Percentiles rank a stretch among this genome's conserved stretches.
phyloP scores from a whole-genome alignment of 768 basidiomycete genomes.

The Tricholoma sp. region DNA sequence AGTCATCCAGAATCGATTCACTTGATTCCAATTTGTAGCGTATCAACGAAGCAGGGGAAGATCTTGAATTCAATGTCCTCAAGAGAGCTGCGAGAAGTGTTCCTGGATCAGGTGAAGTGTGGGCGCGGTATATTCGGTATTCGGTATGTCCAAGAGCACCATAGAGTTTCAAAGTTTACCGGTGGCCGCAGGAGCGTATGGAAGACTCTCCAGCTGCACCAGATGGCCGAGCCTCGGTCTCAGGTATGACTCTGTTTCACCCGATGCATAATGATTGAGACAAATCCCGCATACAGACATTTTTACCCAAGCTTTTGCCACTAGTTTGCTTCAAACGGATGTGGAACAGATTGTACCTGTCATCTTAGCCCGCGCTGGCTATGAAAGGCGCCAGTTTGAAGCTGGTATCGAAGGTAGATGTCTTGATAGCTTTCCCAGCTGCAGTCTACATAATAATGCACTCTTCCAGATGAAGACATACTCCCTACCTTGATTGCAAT shows the following conservation, averaged over 20 bases:
- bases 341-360: constrained; percentile 63
- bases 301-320: constrained; percentile 51
- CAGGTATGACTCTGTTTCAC: constrained; percentile 18
- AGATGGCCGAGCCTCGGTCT: constrained; percentile 24
- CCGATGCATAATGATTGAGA: neutral
- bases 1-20: neutral
- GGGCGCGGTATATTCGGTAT: constrained; percentile 73
- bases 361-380: constrained; percentile 60
- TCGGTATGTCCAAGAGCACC: constrained; percentile 38
- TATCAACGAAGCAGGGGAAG: constrained; percentile 37
- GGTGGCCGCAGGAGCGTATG: constrained; percentile 35
- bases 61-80: constrained; percentile 37
- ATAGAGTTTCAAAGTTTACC: constrained; percentile 1
- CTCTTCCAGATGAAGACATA: constrained; percentile 36
- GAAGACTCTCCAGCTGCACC: constrained; percentile 26
- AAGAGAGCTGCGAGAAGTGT: constrained; percentile 66
- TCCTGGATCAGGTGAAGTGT: constrained; percentile 72
- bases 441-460: neutral
- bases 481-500: constrained; percentile 50
- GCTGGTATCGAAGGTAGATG: constrained; percentile 35
- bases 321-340: constrained; percentile 50
- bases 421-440: neutral
- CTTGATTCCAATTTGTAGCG: constrained; percentile 29
- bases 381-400: constrained; percentile 53
- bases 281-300: constrained; percentile 35